phyloP scores from a whole-genome alignment of 805 yeast genomes.

The Isabelozyma rhagii region DNA sequence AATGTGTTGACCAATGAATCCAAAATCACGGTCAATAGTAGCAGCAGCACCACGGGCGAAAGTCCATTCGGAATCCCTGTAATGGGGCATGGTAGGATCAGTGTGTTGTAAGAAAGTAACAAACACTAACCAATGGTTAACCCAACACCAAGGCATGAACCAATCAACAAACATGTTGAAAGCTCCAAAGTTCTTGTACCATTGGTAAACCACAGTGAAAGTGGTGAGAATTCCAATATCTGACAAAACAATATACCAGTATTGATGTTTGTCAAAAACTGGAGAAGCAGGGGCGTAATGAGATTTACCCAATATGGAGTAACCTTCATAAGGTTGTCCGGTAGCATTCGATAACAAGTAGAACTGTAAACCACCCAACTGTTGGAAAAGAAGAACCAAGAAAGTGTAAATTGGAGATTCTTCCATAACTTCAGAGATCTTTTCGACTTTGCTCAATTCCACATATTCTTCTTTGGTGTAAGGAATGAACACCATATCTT shows the following conservation, averaged over 20 bases:
- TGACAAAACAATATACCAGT: conserved; percentile 52
- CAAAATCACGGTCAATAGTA: conserved; percentile 60
- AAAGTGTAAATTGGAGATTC: conserved; percentile 54
- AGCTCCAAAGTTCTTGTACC: conserved; percentile 47
- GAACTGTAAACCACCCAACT: conserved; percentile 52
- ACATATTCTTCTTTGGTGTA: conserved; percentile 46
- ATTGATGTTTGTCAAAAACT: conserved; percentile 51
- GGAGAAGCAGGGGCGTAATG: conserved; percentile 58
- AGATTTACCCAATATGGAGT: conserved; percentile 40
- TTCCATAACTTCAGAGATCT: conserved; percentile 46
- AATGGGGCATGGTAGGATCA: conserved; percentile 58
- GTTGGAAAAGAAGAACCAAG: conserved; percentile 46
- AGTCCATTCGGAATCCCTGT: conserved; percentile 54
- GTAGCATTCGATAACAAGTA: conserved; percentile 53
- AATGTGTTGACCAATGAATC: conserved; percentile 54
- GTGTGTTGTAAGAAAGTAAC: conserved; percentile 63
- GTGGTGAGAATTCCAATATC: conserved; percentile 53
- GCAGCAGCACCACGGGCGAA: conserved; percentile 68
- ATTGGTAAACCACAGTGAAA: conserved; percentile 45
- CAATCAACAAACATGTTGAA: conserved; percentile 53
- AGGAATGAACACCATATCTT: conserved; percentile 62
- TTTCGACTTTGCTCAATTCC: conserved; percentile 26
- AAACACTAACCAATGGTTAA: conserved; percentile 64
- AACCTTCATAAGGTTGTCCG: conserved; percentile 46
- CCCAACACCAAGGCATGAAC: conserved; percentile 58